Conservation (phyloP, 768 basidiomycete species). For the Hirschioporus abietinus region DNA sequence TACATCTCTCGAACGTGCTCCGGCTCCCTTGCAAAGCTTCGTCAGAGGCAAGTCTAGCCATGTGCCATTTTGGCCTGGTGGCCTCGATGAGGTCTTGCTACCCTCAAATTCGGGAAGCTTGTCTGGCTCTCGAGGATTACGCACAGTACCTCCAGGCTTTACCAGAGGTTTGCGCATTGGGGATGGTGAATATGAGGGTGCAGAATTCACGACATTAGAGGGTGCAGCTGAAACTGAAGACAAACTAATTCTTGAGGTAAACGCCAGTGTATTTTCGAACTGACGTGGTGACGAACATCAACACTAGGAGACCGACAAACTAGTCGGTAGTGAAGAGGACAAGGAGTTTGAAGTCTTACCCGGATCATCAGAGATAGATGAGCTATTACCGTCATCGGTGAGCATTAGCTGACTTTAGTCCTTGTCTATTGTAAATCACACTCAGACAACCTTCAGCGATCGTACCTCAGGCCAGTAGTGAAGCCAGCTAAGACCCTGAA, state of each 20-base stretch:
- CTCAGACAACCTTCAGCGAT: slow-evolving; percentile 34
- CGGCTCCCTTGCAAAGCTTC: slow-evolving; percentile 73
- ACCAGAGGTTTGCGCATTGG: slow-evolving; percentile 70
- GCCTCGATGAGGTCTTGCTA: slow-evolving; percentile 61
- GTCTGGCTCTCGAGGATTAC: slow-evolving; percentile 36
- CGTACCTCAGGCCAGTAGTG: slow-evolving; percentile 52
- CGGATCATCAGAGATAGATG: slow-evolving; percentile 53
- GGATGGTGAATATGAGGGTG: slow-evolving; percentile 47
- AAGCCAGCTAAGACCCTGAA: slow-evolving; percentile 34
- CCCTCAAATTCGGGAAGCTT: slow-evolving; percentile 18
- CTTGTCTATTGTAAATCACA: slow-evolving; percentile 9
- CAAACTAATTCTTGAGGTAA: not conserved
- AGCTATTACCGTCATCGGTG: slow-evolving; percentile 65
- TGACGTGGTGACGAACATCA: not conserved
- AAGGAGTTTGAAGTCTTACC: not conserved
- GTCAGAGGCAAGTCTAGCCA: slow-evolving; percentile 92
- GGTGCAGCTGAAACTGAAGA: slow-evolving; percentile 3
- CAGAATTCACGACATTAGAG: slow-evolving; percentile 31
- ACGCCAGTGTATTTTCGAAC: not conserved
- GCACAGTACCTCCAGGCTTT: slow-evolving; percentile 79
- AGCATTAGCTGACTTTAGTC: slow-evolving; percentile 7
- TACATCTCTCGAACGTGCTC: slow-evolving; percentile 79
- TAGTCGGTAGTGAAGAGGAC: not conserved
- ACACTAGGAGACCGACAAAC: not conserved
- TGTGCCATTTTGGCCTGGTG: slow-evolving; percentile 93